Evolutionary conservation across 2,329 filamentous ascomycete species (phyloP), one percentile per base, ranked within the genome.

Genomic region (Podosphaera fusca): DNA sequence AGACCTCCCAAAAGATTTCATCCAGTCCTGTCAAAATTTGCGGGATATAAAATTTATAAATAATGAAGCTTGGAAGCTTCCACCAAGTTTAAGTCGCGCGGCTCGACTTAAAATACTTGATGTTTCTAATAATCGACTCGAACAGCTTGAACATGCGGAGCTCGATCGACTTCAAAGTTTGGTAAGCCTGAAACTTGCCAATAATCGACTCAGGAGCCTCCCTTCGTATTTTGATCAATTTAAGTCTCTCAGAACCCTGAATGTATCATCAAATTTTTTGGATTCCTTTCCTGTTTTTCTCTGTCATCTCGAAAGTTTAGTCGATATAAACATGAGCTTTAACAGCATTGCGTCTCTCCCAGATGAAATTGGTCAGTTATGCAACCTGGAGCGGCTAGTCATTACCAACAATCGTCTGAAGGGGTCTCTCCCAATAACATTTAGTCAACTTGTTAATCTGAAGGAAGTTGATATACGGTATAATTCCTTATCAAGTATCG

Each of bases 291-390:
- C 92, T 0, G 75, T 82, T 30, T 94, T 94, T 64, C 74, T 98
- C 30, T 90, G 87, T 69, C 77, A 87, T 31, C 72, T 98, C 29
- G 80, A 80, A 61, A 88, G 84, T 49, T 72, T 98, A 51, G 85
- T 95, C 10, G 90, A 98, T 67, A 78, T 98, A 46, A 92, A 98
- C 65, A 80, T 98, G 66, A 96, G 90, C 68, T 98, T 98, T 77
- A 98, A 98, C 67, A 79, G 82, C 46, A 95, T 98, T 60, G 78
- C 79, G 9, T 78, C 74, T 56, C 72, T 98, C 6, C 88, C 89
- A 0, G 81, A 83, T 12, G 73, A 82, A 60, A 85, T 98, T 61
- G 87, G 88, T 5, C 80, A 81, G 57, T 71, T 98, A 58, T 80
- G 76, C 58, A 86, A 82, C 57, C 72, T 98, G 42, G 92, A 96